Base-by-base conservation (phyloP, 1,284 basidiomycete species). In the Phylloporus gajari region DNA sequence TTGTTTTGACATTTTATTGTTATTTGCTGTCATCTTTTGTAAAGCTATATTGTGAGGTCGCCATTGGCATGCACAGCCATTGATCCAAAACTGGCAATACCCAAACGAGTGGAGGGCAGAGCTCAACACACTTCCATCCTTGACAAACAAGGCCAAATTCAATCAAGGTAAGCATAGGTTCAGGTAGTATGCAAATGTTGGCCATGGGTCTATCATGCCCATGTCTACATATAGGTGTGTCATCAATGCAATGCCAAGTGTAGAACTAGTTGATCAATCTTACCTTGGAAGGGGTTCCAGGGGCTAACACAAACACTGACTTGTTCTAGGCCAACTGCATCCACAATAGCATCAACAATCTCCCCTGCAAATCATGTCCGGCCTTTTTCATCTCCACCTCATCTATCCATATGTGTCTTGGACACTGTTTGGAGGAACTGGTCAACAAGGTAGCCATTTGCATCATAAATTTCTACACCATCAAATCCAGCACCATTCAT, bases 131-230 rank as follows among this genome's bases (percentile, higher is more conserved):
- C 69, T 38, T 56, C 65, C 66, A 64, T 68, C 67, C 35, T 44
- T 72, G 71, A 81, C 80, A 77, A 75, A 66, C 80, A 81, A 74
- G 76, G 75, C 73, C 60, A 32, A 35, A 70, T 72, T 60, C 67
- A 75, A 73, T 79, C 81, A 76, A 80, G 80, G 79, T 80, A 65
- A 77, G 79, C 58, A 51, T 13, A 35, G 5, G 35, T 35, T 35
- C 35, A 35, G 35, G 35, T 35, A 35, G 68, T 86, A 82, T 5
- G 80, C 72, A 79, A 85, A 89, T 0, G 83, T 85, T 0, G 87
- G 86, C 56, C 84, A 76, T 0, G 88, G 91, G 68, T 80, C 66
- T 1, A 59, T 17, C 76, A 78, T 79, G 23, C 56, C 72, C 76
- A 77, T 77, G 56, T 59, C 82, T 83, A 27, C 23, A 21, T 0